phyloP scores from a whole-genome alignment of 441 rosid species.

The Jatropha multifida region DNA sequence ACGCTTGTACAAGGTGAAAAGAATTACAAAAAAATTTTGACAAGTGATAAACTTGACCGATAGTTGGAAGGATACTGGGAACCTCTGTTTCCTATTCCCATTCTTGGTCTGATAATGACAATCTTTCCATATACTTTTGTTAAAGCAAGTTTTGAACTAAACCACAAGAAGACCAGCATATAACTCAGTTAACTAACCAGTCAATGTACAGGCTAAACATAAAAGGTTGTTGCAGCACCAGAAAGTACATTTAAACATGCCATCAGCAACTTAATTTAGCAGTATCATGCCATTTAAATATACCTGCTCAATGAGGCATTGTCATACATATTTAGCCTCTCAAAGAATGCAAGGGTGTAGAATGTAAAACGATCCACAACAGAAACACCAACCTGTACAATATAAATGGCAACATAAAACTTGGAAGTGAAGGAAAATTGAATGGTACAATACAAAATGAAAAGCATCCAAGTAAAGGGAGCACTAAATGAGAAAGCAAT shows the following conservation, averaged over 20 bases:
- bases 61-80: no score
- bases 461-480: background rate
- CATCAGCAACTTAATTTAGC: constrained; percentile 13
- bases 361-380: constrained; percentile 96
- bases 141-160: background rate
- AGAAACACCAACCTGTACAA: constrained; percentile 84
- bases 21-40: background rate
- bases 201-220: background rate
- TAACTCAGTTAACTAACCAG: background rate
- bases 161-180: background rate
- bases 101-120: no score
- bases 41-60: no score
- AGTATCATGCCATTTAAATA: constrained; percentile 12
- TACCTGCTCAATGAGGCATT: constrained; percentile 95
- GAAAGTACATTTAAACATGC: background rate
- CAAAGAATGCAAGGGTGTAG: constrained; percentile 95
- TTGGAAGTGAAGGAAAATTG: constrained; percentile 11
- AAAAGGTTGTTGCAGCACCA: background rate
- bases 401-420: constrained; percentile 3
- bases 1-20: background rate
- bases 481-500: background rate
- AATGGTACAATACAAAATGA: constrained; percentile 1
- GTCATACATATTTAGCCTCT: constrained; percentile 81
- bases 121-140: background rate
- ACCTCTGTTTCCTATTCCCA: no score